Percentiles rank a stretch among this genome's conserved stretches.
phyloP scores from a whole-genome alignment of 495 filamentous ascomycete species.

The Neurospora sp. region DNA sequence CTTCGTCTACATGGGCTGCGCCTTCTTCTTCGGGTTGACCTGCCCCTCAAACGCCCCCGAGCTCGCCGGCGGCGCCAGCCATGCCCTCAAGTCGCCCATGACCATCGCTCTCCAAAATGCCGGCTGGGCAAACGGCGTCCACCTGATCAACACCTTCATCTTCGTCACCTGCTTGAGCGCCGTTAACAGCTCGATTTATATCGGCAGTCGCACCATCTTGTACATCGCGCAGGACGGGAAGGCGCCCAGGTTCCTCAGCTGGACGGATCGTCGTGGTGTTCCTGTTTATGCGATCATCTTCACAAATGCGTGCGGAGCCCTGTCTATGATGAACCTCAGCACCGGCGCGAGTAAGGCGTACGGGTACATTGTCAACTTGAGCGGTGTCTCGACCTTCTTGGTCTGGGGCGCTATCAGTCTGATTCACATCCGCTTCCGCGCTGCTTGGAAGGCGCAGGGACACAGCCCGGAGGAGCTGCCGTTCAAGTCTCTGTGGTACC shows the following conservation, averaged over 20 bases:
- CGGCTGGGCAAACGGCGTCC: constrained; percentile 42
- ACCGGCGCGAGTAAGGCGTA: constrained; percentile 49
- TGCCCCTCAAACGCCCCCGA: constrained; percentile 38
- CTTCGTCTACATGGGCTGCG: constrained; percentile 62
- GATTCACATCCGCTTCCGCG: constrained; percentile 57
- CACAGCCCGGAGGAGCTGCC: constrained; percentile 42
- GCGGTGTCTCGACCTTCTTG: constrained; percentile 52
- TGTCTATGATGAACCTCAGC: constrained; percentile 56
- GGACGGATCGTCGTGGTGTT: constrained; percentile 52
- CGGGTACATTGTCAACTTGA: constrained; percentile 37
- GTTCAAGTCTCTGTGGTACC: constrained; percentile 48
- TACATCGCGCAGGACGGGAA: constrained; percentile 56
- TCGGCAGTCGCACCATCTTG: constrained; percentile 53
- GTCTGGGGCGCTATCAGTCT: constrained; percentile 57
- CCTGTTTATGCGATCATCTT: constrained; percentile 53
- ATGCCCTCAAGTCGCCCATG: constrained; percentile 45
- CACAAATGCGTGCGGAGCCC: constrained; percentile 52
- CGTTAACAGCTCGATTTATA: constrained; percentile 59
- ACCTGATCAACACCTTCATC: constrained; percentile 65
- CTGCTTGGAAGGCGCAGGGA: constrained; percentile 46
- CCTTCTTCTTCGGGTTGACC: constrained; percentile 60
- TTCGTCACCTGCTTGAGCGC: constrained; percentile 60
- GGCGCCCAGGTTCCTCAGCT: constrained; percentile 55
- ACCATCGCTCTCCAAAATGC: constrained; percentile 51
- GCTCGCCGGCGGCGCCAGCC: constrained; percentile 38